A percentile compares a stretch with the other conserved stretches of the same genome.
phyloP scores from a whole-genome alignment of 1,284 basidiomycete genomes.

The Ganoderma meredithae region DNA sequence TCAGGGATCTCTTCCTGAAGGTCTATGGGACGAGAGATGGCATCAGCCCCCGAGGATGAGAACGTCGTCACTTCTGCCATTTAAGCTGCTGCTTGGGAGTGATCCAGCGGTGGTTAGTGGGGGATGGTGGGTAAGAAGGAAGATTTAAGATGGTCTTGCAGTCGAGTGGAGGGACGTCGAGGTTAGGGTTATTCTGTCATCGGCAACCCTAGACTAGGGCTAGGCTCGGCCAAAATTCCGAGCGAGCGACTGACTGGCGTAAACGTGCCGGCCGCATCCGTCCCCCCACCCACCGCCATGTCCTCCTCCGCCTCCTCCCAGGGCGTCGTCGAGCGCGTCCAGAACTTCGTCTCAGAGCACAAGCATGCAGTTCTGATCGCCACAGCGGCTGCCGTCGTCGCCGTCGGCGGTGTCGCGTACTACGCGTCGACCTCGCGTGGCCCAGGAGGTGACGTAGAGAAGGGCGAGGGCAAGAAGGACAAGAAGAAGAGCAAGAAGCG shows the following conservation, averaged over 20 bases:
- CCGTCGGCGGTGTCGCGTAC: conserved; percentile 81
- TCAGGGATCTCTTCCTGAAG: conserved; percentile 48
- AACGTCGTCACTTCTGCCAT: conserved; percentile 51
- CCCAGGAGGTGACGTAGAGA: conserved; percentile 50
- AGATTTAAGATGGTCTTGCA: background rate
- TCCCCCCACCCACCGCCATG: conserved; percentile 36
- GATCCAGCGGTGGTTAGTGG: background rate
- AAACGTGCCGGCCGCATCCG: conserved; percentile 32
- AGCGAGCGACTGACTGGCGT: conserved; percentile 3
- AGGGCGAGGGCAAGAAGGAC: conserved; percentile 57
- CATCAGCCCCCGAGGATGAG: conserved; percentile 67
- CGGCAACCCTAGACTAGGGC: conserved; percentile 23
- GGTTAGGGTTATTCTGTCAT: conserved; percentile 23
- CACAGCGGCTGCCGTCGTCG: conserved; percentile 75
- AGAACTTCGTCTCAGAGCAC: conserved; percentile 77
- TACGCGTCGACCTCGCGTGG: conserved; percentile 67
- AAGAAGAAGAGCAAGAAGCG: conserved; percentile 73
- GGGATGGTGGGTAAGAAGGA: background rate
- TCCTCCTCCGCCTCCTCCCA: conserved; percentile 45
- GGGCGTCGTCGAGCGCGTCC: conserved; percentile 64
- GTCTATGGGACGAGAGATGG: conserved; percentile 60
- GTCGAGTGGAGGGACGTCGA: no score
- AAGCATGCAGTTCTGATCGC: conserved; percentile 75
- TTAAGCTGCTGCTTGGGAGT: background rate
- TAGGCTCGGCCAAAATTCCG: conserved; percentile 18